These are phyloP conservation scores for Penicillium sp. DNA, from an alignment of 2,329 filamentous ascomycete species.

Conservation along the genomic window DNA sequence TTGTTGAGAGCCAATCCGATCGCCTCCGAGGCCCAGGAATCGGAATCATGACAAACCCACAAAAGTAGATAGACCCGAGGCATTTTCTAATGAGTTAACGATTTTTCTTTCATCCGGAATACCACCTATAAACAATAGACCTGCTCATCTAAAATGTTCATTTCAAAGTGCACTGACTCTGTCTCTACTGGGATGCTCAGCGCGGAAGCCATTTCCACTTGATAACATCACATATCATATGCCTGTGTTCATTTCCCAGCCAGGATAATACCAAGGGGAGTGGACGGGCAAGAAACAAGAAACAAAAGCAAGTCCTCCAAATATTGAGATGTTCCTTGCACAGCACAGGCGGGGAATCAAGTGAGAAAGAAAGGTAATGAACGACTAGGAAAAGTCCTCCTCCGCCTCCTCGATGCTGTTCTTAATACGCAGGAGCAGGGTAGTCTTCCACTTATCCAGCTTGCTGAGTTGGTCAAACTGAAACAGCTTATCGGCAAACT, in stretches of 20 bases:
- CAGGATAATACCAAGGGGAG: slow-evolving; percentile 5
- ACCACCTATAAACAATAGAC: too few relatives aligned
- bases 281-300: slow-evolving; percentile 3
- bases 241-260: slow-evolving; percentile 5
- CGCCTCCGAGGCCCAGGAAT: slow-evolving; percentile 4
- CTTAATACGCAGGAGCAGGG: slow-evolving; percentile 78
- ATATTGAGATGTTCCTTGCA: slow-evolving; percentile 14
- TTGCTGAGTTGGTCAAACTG: slow-evolving; percentile 90
- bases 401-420: slow-evolving; percentile 69
- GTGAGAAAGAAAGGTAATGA: slow-evolving; percentile 15
- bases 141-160: slow-evolving; percentile 2
- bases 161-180: slow-evolving; percentile 5
- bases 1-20: slow-evolving; percentile 9
- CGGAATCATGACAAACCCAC: slow-evolving; percentile 18
- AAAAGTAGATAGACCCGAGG: slow-evolving; percentile 32
- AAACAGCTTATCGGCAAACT: slow-evolving; percentile 81
- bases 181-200: neutral
- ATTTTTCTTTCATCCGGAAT: slow-evolving; percentile 16
- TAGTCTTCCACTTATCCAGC: slow-evolving; percentile 96
- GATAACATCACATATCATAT: neutral
- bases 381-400: slow-evolving; percentile 63
- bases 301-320: slow-evolving; percentile 10
- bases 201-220: neutral
- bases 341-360: slow-evolving; percentile 25
- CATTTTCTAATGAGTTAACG: slow-evolving; percentile 33